Evolutionary conservation across 371 early-diverging fungal species (phyloP).

Genomic region (Apophysomyces ossiformis): DNA sequence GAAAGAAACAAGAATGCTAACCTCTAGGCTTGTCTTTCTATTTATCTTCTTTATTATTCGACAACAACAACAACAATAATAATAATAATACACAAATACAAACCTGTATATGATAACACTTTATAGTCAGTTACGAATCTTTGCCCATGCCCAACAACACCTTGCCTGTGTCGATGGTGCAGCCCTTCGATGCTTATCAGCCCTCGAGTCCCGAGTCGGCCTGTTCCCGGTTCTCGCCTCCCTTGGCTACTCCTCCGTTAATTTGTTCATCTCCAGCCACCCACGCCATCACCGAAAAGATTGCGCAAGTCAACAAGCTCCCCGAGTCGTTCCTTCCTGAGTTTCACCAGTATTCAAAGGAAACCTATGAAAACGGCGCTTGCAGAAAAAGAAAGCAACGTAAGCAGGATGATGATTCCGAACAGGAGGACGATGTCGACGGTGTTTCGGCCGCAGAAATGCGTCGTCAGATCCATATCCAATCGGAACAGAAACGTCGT

Average conservation of each 20-base stretch:
- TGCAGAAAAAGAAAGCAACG: constrained; percentile 38
- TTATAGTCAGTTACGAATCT: not conserved
- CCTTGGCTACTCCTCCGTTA: constrained; percentile 25
- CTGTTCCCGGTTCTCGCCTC: constrained; percentile 39
- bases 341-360: constrained; percentile 55
- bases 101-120: too few species aligned
- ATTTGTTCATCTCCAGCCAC: constrained; percentile 26
- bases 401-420: constrained; percentile 30
- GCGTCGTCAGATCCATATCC: constrained; percentile 64
- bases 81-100: too few species aligned
- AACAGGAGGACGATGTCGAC: constrained; percentile 34
- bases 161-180: constrained; percentile 24
- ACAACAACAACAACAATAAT: not conserved
- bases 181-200: constrained; percentile 27
- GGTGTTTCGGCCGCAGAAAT: constrained; percentile 51
- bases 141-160: constrained; percentile 3
- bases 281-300: constrained; percentile 37
- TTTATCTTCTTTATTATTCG: not conserved
- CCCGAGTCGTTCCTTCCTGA: constrained; percentile 56
- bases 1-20: too few species aligned
- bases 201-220: constrained; percentile 37
- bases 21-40: not conserved
- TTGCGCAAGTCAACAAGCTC: constrained; percentile 50
- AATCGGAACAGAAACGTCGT: constrained; percentile 65
- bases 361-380: constrained; percentile 54